Evolutionary conservation across 1,284 basidiomycete species (phyloP).

Genomic region (Leccinum subrobustum): DNA sequence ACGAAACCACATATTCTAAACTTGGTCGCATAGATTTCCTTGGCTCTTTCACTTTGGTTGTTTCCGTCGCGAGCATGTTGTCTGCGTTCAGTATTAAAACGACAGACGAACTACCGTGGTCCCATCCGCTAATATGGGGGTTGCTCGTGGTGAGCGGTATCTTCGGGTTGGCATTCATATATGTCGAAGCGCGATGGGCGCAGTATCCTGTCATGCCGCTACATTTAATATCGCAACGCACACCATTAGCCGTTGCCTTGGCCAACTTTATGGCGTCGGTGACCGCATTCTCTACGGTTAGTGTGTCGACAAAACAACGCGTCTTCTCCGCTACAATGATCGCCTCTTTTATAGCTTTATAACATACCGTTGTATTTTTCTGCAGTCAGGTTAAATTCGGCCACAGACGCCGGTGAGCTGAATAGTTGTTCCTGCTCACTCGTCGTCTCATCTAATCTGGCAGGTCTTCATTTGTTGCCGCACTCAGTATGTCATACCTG

Average conservation of each 20-base stretch:
- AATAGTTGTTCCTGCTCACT: slow-evolving; percentile 34
- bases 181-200: not conserved
- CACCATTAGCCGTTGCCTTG: slow-evolving; percentile 77
- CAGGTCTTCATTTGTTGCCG: slow-evolving; percentile 67
- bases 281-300: slow-evolving; percentile 75
- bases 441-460: not conserved
- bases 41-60: slow-evolving; percentile 78
- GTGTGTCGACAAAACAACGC: slow-evolving; percentile 29
- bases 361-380: slow-evolving; percentile 88
- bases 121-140: slow-evolving; percentile 53
- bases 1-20: slow-evolving; percentile 59
- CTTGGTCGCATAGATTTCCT: slow-evolving; percentile 73
- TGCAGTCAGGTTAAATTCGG: slow-evolving; percentile 74
- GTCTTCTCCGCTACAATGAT: slow-evolving; percentile 38
- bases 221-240: slow-evolving; percentile 69
- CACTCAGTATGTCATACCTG: slow-evolving; percentile 64
- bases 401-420: slow-evolving; percentile 66
- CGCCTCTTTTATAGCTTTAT: slow-evolving; percentile 63
- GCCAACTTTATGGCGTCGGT: slow-evolving; percentile 78
- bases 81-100: slow-evolving; percentile 80
- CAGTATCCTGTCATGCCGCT: slow-evolving; percentile 68
- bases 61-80: slow-evolving; percentile 70
- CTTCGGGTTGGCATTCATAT: slow-evolving; percentile 53
- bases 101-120: slow-evolving; percentile 54
- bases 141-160: slow-evolving; percentile 58